Evolutionary conservation across 2,329 filamentous ascomycete genomes (phyloP).

Genomic region (Fusarium euwallaceae): DNA sequence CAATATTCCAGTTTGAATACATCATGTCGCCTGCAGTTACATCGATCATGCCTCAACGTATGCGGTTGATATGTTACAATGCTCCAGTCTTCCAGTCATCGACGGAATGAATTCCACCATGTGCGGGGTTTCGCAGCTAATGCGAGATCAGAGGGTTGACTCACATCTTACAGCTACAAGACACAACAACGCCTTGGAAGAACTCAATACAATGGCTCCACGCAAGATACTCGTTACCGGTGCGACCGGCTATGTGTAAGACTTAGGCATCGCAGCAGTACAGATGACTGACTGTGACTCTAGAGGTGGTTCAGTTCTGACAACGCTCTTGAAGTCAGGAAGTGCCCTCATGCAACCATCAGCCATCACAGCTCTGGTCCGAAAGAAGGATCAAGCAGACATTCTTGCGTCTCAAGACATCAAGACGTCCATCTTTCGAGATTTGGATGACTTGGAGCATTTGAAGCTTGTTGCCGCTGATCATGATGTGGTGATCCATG

Average conservation of each 20-base stretch:
- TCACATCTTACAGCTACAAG: neutral
- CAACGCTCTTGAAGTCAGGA: constrained; percentile 11
- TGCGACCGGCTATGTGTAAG: constrained; percentile 24
- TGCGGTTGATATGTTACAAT: neutral
- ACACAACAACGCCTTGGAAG: neutral
- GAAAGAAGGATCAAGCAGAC: constrained; percentile 11
- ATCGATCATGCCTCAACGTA: neutral
- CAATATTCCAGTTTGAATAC: neutral
- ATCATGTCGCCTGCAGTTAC: neutral
- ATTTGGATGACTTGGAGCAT: neutral
- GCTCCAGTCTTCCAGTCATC: neutral
- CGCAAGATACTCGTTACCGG: constrained; percentile 14
- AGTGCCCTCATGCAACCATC: neutral
- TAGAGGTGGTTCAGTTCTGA: constrained; percentile 24
- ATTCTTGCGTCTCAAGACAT: neutral
- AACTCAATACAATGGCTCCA: neutral
- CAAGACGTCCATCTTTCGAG: neutral
- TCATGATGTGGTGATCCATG: neutral
- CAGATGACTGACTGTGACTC: neutral
- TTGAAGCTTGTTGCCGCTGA: neutral
- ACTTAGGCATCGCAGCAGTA: neutral
- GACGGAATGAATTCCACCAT: neutral
- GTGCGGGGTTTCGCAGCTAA: constrained; percentile 2
- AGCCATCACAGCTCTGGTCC: constrained; percentile 12
- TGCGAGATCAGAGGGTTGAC: neutral